Percentiles rank a stretch among this genome's conserved stretches.
Evolutionary conservation across 352 stramenopile genomes (phyloP).

Genomic region (Pelagophyceae sp.): DNA sequence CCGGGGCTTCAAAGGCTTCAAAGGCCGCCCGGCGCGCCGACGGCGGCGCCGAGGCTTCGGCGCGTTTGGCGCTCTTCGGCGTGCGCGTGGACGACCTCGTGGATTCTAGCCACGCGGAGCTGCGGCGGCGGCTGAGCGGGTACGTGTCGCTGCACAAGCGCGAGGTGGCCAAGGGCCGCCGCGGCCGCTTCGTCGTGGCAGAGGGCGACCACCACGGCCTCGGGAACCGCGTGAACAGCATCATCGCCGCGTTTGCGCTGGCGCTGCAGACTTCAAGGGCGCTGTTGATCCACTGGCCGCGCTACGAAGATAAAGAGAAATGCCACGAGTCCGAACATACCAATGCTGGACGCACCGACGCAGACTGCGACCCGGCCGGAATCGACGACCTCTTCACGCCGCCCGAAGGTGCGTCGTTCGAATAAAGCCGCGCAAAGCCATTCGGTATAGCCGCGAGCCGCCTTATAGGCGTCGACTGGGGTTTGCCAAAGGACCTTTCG

Average conservation of each 20-base stretch:
- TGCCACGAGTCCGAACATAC: neutral
- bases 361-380: neutral
- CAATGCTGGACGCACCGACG: too few species aligned
- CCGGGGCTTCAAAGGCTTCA: too few species aligned
- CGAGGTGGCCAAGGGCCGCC: neutral
- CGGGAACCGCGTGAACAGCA: neutral
- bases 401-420: neutral
- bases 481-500: neutral
- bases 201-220: neutral
- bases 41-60: too few species aligned
- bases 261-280: neutral
- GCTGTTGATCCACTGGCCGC: neutral
- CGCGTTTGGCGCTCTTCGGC: too few species aligned
- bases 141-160: too few species aligned
- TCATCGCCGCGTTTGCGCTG: neutral
- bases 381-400: slow-evolving; percentile 8
- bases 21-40: too few species aligned
- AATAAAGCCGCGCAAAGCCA: neutral
- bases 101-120: too few species aligned
- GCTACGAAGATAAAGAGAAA: neutral
- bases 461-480: neutral
- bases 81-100: too few species aligned
- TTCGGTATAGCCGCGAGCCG: neutral
- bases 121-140: too few species aligned
- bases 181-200: neutral